Percentiles rank a stretch among this genome's conserved stretches.
These are phyloP conservation scores for Chrysoporthe cubensis DNA, from an alignment of 2,329 filamentous ascomycete species.

Conservation along the genomic window DNA sequence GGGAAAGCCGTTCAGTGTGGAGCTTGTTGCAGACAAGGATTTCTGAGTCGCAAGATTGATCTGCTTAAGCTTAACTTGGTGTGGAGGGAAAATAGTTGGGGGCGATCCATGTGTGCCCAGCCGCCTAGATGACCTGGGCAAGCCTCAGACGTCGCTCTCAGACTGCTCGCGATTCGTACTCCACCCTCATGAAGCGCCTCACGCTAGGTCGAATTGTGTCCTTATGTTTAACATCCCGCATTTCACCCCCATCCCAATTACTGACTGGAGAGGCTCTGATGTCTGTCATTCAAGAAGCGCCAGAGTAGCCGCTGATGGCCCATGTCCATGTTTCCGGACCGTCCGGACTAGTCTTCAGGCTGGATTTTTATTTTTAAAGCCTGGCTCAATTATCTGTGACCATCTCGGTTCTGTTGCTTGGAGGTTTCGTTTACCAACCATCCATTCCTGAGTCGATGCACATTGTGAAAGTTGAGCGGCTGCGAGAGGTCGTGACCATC, in stretches of 20 bases:
- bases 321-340: constrained; percentile 9
- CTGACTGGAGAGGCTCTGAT: constrained; percentile 10
- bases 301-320: not conserved
- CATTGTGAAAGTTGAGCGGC: not conserved
- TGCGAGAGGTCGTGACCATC: not conserved
- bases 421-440: constrained; percentile 6
- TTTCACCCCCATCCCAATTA: constrained; percentile 1
- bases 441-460: not conserved
- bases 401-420: not conserved
- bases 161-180: constrained; percentile 7
- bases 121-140: constrained; percentile 9
- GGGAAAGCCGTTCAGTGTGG: constrained; percentile 10
- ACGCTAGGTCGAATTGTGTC: not conserved
- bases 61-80: constrained; percentile 15
- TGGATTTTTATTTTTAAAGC: constrained; percentile 23
- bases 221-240: constrained; percentile 12
- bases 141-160: constrained; percentile 16
- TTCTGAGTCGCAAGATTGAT: not conserved
- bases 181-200: not conserved
- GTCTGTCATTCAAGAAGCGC: constrained; percentile 9
- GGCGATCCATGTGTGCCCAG: constrained; percentile 7
- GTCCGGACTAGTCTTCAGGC: constrained; percentile 14
- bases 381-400: constrained; percentile 1
- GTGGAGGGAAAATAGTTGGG: constrained; percentile 6
- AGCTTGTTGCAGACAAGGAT: not conserved